Evolutionary conservation across 2,329 filamentous ascomycete species (phyloP).

Genomic region (Fusarium anthophilum): DNA sequence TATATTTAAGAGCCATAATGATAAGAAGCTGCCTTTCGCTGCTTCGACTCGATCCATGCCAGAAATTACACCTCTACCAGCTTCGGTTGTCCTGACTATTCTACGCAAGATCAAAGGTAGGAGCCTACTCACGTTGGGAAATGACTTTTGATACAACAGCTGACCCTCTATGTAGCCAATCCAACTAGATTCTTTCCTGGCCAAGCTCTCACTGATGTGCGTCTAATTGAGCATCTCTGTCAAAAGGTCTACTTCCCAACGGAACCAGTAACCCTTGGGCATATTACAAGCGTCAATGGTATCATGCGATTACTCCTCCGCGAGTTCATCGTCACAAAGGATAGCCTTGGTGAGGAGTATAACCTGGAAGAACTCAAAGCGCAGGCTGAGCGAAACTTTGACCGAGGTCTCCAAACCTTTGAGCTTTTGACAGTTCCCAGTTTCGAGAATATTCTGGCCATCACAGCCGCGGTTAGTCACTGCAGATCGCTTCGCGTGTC

Average conservation of each 20-base stretch:
- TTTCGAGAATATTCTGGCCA: constrained; percentile 29
- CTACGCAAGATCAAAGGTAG: constrained; percentile 19
- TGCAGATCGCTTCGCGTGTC: rapidly evolving
- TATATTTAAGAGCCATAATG: background rate
- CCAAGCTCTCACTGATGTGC: constrained; percentile 10
- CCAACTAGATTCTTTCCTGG: constrained; percentile 20
- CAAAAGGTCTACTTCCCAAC: constrained; percentile 34
- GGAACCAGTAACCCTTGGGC: constrained; percentile 23
- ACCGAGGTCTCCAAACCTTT: constrained; percentile 27
- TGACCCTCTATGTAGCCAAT: background rate
- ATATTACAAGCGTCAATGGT: constrained; percentile 25
- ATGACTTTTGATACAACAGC: background rate
- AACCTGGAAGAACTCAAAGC: constrained; percentile 14
- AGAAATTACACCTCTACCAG: constrained; percentile 7
- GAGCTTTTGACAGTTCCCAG: constrained; percentile 24
- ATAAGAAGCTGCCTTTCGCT: background rate
- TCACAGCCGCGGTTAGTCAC: constrained; percentile 17
- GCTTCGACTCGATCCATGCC: background rate
- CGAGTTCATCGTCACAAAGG: constrained; percentile 18
- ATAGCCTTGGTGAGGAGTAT: constrained; percentile 8
- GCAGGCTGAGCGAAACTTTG: constrained; percentile 22
- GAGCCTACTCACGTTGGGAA: too few relatives aligned
- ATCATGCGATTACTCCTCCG: constrained; percentile 13
- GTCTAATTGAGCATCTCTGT: constrained; percentile 23
- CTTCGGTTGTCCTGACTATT: constrained; percentile 8